phyloP scores from a whole-genome alignment of 495 filamentous ascomycete species.

The Ramalina intermedia region DNA sequence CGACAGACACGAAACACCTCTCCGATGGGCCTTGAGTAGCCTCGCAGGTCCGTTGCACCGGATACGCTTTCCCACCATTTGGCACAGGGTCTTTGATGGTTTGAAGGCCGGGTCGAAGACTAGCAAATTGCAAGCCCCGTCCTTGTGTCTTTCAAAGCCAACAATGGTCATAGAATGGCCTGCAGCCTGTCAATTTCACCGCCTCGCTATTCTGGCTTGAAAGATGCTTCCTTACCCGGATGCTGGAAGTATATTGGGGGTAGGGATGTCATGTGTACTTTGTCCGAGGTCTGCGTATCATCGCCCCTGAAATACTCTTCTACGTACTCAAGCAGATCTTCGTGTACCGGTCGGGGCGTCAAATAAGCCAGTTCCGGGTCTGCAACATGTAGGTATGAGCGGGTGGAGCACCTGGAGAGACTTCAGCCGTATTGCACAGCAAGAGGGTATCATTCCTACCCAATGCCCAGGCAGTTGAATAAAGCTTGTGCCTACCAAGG shows the following conservation, averaged over 20 bases:
- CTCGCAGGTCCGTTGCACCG: conserved; percentile 34
- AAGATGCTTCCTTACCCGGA: conserved; percentile 32
- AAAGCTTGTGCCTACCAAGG: conserved; percentile 59
- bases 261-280: conserved; percentile 50
- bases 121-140: conserved; percentile 56
- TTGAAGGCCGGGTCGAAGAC: conserved; percentile 85
- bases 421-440: neutral
- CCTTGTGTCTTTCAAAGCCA: conserved; percentile 56
- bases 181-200: conserved; percentile 11
- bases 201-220: neutral
- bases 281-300: conserved; percentile 25
- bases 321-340: conserved; percentile 48
- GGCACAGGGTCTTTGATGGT: conserved; percentile 46
- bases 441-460: conserved; percentile 18
- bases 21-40: conserved; percentile 55
- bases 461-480: conserved; percentile 52
- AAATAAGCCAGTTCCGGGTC: conserved; percentile 1
- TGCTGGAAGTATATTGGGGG: conserved; percentile 91
- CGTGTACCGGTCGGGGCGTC: conserved; percentile 27
- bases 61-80: conserved; percentile 33
- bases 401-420: conserved; percentile 33
- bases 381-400: conserved; percentile 28
- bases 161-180: conserved; percentile 90
- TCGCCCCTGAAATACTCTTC: conserved; percentile 58
- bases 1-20: conserved; percentile 48